Evolutionary conservation across 73 alveolate species (phyloP), one percentile per base, ranked within the genome.

Genomic region (Paramecium pentaurelia): DNA sequence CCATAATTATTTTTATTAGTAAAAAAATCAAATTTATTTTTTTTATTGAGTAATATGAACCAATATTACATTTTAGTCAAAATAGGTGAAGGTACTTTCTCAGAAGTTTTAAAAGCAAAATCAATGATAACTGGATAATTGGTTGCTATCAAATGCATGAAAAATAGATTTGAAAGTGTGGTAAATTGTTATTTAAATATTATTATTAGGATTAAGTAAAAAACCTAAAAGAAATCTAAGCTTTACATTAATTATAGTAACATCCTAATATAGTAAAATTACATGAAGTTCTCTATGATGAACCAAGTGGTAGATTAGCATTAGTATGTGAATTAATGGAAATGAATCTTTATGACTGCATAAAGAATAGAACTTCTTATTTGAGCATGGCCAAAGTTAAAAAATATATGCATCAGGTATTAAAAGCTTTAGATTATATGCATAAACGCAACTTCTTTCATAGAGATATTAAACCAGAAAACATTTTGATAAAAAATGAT

Each of bases 141-240:
- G 75, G 99, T 96, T 7, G 99, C 99, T 54, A 96, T 96, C 34
- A 96, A 96, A 77, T 96, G 99, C 84, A 96, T 96, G 99, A 96
- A 96, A 75, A 92, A 93, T 44, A 92, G 86, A 37, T 96, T 94
- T 88, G 92, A 94, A 44, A 86, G 88, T 60, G 86, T 94, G 38
- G 99, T 94, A 58, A 58, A 6, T 54, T 95, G 87, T 95, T 95
- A 25, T 95, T 95, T 36, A 95, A n/a, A 86, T n/a, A 49, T 34
- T 28, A 49, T 34, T 28, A 8, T 54, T 32, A 49, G 77, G 71
- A 90, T 27, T 40, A 90, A 86, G 95, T 90, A 7, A 90, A 90
- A 18, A 90, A 97, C 44, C 88, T 97, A 34, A 92, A 97, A 51
- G 99, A 97, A 95, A 94, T 97, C 34, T 92, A 97, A 90, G 99